Percentiles rank a stretch among this genome's conserved stretches.
phyloP scores from a whole-genome alignment of 1,284 basidiomycete species.

The Mrakiaceae sp. region DNA sequence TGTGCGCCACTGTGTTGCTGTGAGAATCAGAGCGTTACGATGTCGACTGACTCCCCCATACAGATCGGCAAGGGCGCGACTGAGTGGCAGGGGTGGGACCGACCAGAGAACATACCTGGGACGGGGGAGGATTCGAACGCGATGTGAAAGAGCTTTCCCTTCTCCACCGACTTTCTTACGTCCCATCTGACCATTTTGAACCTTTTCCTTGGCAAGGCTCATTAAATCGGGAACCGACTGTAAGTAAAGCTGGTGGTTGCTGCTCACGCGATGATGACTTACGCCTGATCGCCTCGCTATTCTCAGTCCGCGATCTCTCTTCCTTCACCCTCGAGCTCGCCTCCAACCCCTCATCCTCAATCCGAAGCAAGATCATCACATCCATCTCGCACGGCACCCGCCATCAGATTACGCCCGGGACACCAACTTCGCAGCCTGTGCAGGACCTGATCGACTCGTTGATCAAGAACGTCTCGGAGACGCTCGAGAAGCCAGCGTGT shows the following conservation, averaged over 20 bases:
- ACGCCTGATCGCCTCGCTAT: too few relatives aligned
- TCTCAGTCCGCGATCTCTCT: constrained; percentile 58
- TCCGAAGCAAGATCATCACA: constrained; percentile 56
- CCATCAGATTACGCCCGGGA: constrained; percentile 50
- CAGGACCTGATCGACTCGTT: constrained; percentile 52
- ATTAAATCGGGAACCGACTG: constrained; percentile 78
- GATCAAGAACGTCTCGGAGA: constrained; percentile 56
- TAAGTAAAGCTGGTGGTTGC: background rate
- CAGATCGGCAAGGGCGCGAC: constrained; percentile 65
- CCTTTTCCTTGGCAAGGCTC: constrained; percentile 30
- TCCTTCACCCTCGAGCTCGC: constrained; percentile 24
- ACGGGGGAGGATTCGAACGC: constrained; percentile 64
- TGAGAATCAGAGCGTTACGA: too few relatives aligned
- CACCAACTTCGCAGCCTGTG: constrained; percentile 49
- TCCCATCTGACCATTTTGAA: background rate
- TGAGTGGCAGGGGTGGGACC: constrained; percentile 59
- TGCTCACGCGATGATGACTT: too few relatives aligned
- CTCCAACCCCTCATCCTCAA: constrained; percentile 14
- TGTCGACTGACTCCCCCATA: background rate
- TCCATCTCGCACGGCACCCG: constrained; percentile 49
- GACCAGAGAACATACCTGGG: constrained; percentile 49
- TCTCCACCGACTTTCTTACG: background rate
- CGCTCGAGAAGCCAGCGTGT: constrained; percentile 63
- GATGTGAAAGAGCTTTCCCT: constrained; percentile 36
- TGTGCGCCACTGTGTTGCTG: constrained; percentile 7